Evolutionary conservation across 176 grass and related monocot species (phyloP), one percentile per base, ranked within the genome.

Genomic region (Paspalum vaginatum): DNA sequence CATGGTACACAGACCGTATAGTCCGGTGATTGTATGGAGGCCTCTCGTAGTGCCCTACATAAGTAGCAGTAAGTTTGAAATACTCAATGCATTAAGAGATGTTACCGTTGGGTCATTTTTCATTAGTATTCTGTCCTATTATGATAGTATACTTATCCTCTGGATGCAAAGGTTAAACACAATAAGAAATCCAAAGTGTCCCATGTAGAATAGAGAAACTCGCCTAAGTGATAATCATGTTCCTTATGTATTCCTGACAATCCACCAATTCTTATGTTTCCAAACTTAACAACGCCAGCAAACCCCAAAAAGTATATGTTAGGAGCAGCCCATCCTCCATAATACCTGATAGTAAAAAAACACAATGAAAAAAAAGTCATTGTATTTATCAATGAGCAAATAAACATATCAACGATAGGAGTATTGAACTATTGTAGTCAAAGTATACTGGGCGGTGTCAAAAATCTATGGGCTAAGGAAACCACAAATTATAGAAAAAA

Each of bases 321-420:
- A 85, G 92, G 90, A 63, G 95, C 90, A 81, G 86, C 86, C 95
- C 95, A 98, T 80, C 95, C 95, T 39, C 95, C 90, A 84, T 98
- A 98, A 66, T 98, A 98, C 83, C 90, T 95, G 79, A 52, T 32
- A 77, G n/a, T 58, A 41, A 49, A 51, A 42, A 65, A 25, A 66
- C 65, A 65, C 7, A 21, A 32, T 32, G 44, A 3, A 1, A 22
- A 83, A 77, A 39, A 77, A 45, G 17, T 27, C 8, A 15, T 81
- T 18, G 60, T 53, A 81, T 79, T 79, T 78, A 3, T 44, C 7
- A 70, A 62, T 75, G 9, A 81, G 37, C 10, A 81, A 61, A 52
- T 26, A 51, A 66, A 61, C 0, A 12, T 12, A 61, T 37, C 71
- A 61, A 77, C 4, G 45, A 42, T 46, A 56, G 17, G 3, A 38